Evolutionary conservation across 305 asterid species (phyloP), one percentile per base, ranked within the genome.

Genomic region (Fraxinus albicans): DNA sequence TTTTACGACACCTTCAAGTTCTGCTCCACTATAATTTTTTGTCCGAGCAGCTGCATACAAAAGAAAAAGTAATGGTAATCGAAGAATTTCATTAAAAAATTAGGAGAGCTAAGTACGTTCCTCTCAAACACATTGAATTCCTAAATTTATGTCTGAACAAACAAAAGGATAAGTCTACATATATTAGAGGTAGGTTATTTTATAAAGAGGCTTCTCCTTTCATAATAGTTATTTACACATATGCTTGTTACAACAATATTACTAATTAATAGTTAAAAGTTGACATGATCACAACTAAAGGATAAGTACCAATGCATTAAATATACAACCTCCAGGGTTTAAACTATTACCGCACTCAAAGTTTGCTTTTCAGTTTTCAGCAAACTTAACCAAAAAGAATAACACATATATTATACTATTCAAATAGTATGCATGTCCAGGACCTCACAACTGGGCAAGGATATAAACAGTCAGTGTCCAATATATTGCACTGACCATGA

Each of bases 1-100:
- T 88, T 97, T 97, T 35, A 95, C 98, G 58, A 97, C 99, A 79
- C 99, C 99, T 91, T 97, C 99, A 84, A 97, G 98, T 90, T 97
- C 99, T 77, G 99, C 99, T 79, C 99, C 99, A 87, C 99, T 97
- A 81, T 87, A 97, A 87, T 97, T 97, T 89, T 97, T 95, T 65
- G 99, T 93, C 78, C 99, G 90, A 65, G 99, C 98, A 89, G 99
- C 99, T 97, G 92, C 90, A 90, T 83, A 77, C 80, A 84, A 79
- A 79, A 84, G 80, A 47, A 72, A 73, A 73, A 50, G 70, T 23
- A 73, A 53, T 6, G 70, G 34, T 76, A 87, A 50, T 83, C 81
- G 21, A 53, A 77, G 36, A 80, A 34, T 67, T 58, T 27, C 31
- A 38, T 55, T 55, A 74, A 76, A 21, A 86, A 69, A 74, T 72